phyloP scores from a whole-genome alignment of 495 filamentous ascomycete species.

The Xanthoparmelia taractica region DNA sequence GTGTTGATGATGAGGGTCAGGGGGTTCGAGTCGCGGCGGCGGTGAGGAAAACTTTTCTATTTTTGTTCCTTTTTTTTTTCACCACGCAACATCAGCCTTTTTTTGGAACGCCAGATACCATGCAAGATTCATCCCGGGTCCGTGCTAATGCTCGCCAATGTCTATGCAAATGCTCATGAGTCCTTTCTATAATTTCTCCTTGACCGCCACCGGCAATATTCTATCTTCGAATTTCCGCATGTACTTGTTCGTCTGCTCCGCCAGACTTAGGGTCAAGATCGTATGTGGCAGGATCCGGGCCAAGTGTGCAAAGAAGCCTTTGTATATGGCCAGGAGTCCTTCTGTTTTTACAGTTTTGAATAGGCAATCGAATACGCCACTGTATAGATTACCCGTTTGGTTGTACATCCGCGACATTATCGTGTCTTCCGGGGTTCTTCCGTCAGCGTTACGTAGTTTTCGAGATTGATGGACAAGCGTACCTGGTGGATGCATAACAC shows the following conservation, averaged over 20 bases:
- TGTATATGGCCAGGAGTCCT: conserved; percentile 90
- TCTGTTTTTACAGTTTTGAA: conserved; percentile 86
- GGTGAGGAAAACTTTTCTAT: background rate
- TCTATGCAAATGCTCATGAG: background rate
- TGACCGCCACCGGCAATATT: conserved; percentile 47
- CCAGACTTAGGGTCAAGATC: conserved; percentile 56
- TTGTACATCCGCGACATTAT: conserved; percentile 99
- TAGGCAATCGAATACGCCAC: conserved; percentile 84
- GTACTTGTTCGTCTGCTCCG: conserved; percentile 94
- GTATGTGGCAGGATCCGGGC: conserved; percentile 93
- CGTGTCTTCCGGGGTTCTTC: conserved; percentile 55
- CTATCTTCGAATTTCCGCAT: conserved; percentile 69
- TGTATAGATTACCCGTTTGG: conserved; percentile 94
- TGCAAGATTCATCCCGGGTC: background rate
- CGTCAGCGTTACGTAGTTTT: conserved; percentile 9
- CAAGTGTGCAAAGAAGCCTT: conserved; percentile 92
- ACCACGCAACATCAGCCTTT: background rate
- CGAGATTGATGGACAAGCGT: conserved; percentile 25
- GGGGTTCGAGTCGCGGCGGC: background rate
- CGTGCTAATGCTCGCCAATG: background rate
- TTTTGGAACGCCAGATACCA: background rate
- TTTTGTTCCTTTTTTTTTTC: background rate
- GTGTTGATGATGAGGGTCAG: background rate
- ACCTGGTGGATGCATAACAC: conserved; percentile 97
- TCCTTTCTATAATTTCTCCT: conserved; percentile 39